Base-by-base conservation (phyloP, 441 rosid species). In the Sinapis alba region DNA sequence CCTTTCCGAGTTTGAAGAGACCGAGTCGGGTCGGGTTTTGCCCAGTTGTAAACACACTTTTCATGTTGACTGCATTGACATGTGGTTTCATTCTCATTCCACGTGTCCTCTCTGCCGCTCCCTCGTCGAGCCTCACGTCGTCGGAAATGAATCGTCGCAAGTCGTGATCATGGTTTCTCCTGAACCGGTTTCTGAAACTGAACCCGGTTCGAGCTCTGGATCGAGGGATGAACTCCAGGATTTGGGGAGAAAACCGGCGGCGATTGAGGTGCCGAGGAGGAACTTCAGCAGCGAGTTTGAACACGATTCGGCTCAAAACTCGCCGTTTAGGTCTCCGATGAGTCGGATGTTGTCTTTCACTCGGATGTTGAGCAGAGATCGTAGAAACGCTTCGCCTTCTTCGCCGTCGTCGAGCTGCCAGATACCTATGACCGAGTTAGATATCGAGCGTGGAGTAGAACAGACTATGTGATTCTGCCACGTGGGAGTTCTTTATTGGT, bases 31-130 rank as follows among this genome's bases (percentile, higher is more conserved):
- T 58, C 94, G 96, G 84, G 68, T 78, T 12, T 72, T 94, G 57
- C 97, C 98, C 38, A 85, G 85, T 6, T 94, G 98, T 53, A 87
- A 85, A 13, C 98, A 94, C 41, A 81, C 85, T 21, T 94, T 94
- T 65, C 98, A 94, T 45, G 77, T 84, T n/a, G 96, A 83, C 1
- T 94, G 98, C 23, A 90, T 92, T 2, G 97, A 94, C 68, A 90
- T 53, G 58, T 53, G 58, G 58, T 53, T 53, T 53, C 58, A 53
- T 20, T 53, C 58, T 53, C 58, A 53, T 20, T 53, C 24, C 58
- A 53, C 58, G 2, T 53, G 58, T 53, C 58, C 58, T 53, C 58
- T 53, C 6, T 53, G 58, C n/a, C 92, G 98, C 43, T 77, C 86
- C 4, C 81, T 91, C 3, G 97, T 94, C 15, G 96, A 89, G 65